These are phyloP conservation scores for Podaxis sp. DNA, from an alignment of 768 basidiomycete species.

Conservation along the genomic window DNA sequence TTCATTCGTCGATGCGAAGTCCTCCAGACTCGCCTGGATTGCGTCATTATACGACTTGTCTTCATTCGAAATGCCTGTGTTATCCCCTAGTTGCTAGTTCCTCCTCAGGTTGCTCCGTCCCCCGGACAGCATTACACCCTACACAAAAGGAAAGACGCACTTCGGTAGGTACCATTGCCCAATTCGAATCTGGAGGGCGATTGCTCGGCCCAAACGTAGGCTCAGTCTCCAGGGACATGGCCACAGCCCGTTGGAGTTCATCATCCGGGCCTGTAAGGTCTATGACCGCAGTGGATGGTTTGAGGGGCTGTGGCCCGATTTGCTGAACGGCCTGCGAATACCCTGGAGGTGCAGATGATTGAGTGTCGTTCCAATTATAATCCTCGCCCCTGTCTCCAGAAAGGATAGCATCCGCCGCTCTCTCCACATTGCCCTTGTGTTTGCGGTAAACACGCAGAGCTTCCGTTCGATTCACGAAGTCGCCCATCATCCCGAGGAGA, in stretches of 20 bases:
- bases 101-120: constrained; percentile 10
- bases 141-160: constrained; percentile 29
- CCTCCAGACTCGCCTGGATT: constrained; percentile 66
- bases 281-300: constrained; percentile 35
- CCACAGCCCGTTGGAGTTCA: constrained; percentile 18
- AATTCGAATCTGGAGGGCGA: constrained; percentile 58
- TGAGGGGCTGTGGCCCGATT: constrained; percentile 18
- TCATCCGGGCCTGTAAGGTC: constrained; percentile 45
- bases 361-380: constrained; percentile 12
- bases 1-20: constrained; percentile 41
- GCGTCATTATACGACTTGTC: constrained; percentile 63
- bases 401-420: constrained; percentile 50
- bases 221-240: constrained; percentile 29
- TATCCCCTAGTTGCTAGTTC: constrained; percentile 24
- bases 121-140: not conserved
- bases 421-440: constrained; percentile 53
- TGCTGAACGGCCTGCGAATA: constrained; percentile 18
- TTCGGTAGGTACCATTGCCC: constrained; percentile 69
- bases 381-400: constrained; percentile 45
- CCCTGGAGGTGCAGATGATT: constrained; percentile 15
- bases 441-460: constrained; percentile 56
- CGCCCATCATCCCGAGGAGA: constrained; percentile 14
- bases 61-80: constrained; percentile 40
- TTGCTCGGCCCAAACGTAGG: constrained; percentile 55
- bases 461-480: constrained; percentile 36